A percentile compares a stretch with the other conserved stretches of the same genome.
Evolutionary conservation across 2,329 filamentous ascomycete genomes (phyloP).

Genomic region (Calonectria honghensis): DNA sequence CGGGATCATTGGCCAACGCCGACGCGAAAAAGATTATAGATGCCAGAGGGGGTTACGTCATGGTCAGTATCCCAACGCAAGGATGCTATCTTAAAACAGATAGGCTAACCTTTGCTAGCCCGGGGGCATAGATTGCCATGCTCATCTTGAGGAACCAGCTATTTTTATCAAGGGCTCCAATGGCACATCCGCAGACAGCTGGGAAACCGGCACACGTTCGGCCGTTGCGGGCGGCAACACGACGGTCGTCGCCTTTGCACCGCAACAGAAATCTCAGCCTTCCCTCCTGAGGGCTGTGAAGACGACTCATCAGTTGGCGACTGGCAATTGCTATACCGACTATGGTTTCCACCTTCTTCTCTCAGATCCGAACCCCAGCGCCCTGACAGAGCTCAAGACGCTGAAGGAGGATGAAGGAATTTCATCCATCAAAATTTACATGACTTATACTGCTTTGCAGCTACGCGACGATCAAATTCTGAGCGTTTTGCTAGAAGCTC

Average conservation of each 20-base stretch:
- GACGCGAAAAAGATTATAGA: neutral
- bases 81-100: neutral
- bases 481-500: neutral
- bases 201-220: conserved; percentile 2
- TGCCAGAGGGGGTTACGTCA: neutral
- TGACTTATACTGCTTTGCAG: conserved; percentile 4
- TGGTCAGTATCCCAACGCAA: neutral
- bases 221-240: conserved; percentile 12
- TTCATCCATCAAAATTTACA: conserved; percentile 19
- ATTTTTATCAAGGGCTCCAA: conserved; percentile 7
- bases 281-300: neutral
- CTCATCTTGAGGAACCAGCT: conserved; percentile 1
- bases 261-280: neutral
- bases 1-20: neutral
- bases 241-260: neutral
- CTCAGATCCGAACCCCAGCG: neutral
- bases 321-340: neutral
- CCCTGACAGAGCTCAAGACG: neutral
- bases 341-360: conserved; percentile 3
- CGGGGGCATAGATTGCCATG: conserved; percentile 1
- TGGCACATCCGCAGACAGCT: conserved; percentile 2
- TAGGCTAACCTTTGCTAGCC: neutral
- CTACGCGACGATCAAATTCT: conserved; percentile 7
- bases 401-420: neutral
- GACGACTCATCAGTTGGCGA: neutral